Evolutionary conservation across 106 monocot species (phyloP).

Genomic region (Acorus calamus): DNA sequence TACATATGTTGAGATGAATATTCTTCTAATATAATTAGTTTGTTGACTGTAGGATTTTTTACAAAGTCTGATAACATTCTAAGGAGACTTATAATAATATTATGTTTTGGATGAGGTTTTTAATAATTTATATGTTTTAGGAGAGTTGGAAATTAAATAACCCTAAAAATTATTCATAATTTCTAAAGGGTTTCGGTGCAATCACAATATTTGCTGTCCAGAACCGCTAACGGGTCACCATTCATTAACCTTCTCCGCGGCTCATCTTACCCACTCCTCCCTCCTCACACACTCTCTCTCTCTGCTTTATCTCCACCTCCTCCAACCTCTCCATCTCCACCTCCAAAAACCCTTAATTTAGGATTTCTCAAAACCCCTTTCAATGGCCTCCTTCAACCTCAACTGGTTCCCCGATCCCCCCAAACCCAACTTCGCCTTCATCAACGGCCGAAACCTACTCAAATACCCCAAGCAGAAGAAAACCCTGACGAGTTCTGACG

Average conservation of each 20-base stretch:
- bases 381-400: slow-evolving; percentile 69
- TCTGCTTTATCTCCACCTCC: neutral
- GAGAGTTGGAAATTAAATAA: no score
- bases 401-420: slow-evolving; percentile 53
- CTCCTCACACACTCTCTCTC: slow-evolving; percentile 2
- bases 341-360: neutral
- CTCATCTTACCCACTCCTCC: neutral
- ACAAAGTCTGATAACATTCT: no score
- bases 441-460: slow-evolving; percentile 37
- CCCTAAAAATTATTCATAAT: no score
- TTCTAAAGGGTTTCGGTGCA: no score
- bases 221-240: no score
- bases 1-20: no score
- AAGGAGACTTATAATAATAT: no score
- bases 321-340: neutral
- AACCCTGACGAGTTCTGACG: slow-evolving; percentile 2
- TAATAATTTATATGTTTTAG: no score
- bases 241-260: neutral
- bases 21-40: no score
- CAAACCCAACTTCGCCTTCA: slow-evolving; percentile 32
- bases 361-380: neutral
- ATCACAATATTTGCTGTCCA: no score
- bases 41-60: no score
- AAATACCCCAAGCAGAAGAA: slow-evolving; percentile 8
- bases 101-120: no score